Base-by-base conservation (phyloP, 2,329 filamentous ascomycete species). In the Penicillium vulpinum region DNA sequence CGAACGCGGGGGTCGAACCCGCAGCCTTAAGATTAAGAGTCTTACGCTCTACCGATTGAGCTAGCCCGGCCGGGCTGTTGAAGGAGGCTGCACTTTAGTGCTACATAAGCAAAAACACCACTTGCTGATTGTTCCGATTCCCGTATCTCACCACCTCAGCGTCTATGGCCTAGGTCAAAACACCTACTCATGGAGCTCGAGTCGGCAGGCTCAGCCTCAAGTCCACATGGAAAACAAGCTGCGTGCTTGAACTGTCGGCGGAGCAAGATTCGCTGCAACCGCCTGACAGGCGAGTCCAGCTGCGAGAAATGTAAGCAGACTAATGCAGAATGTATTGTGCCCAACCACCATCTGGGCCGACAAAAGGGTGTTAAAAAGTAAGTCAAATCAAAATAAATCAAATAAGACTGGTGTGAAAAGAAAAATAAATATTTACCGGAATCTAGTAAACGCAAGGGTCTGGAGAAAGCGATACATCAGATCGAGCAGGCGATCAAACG, bases 301-400 rank as follows among this genome's bases (percentile, higher is more conserved):
- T 89, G 87, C 70, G 85, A 85, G 62, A 81, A 85, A 70, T 89
- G 87, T 69, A 75, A 79, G 52, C 81, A 85, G 66, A 75, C 82
- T 8, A 78, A 81, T 33, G 69, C 76, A 15, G 85, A 89, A 57
- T 91, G 88, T 69, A 77, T 89, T 6, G 84, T 89, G 2, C 88
- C 83, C n/a, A 83, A 83, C n/a, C 89, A 90, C 67, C 87, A 90
- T 60, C 82, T 89, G 4, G 88, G 88, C 8, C 80, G 88, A 48
- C 87, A 89, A 67, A 90, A 90, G 68, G 88, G 88, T 22, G 88
- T 90, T 58, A 91, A 90, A 72, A 91, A 91, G 88, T 88, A 74
- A 60, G 64, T 57, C 9, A 39, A 21, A 73, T 78, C 63, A 39
- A 38, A n/a, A n/a, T 88, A 74, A 60, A 63, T 57, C 9, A 39